These are phyloP conservation scores for Apiotrichum porosum DNA, from an alignment of 1,284 basidiomycete species.

Conservation along the genomic window DNA sequence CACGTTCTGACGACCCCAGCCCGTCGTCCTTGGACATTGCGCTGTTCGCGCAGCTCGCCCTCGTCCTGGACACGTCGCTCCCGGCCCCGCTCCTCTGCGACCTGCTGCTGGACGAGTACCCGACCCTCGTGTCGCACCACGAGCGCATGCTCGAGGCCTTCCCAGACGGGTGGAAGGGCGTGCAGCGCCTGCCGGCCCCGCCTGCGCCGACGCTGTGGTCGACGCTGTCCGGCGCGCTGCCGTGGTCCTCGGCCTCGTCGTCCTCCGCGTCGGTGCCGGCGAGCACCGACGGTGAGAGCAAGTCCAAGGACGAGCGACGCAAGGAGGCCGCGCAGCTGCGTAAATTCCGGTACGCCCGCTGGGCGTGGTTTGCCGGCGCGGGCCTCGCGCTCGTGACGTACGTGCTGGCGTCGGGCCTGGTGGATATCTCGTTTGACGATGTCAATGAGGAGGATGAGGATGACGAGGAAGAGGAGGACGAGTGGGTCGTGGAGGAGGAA, in stretches of 20 bases:
- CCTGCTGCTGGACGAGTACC: constrained; percentile 34
- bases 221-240: not conserved
- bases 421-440: constrained; percentile 28
- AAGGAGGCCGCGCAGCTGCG: constrained; percentile 24
- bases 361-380: constrained; percentile 40
- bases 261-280: not conserved
- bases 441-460: constrained; percentile 23
- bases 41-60: constrained; percentile 45
- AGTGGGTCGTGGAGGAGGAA: constrained; percentile 4
- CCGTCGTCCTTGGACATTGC: constrained; percentile 42
- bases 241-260: not conserved
- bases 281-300: not conserved
- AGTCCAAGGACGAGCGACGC: not conserved
- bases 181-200: constrained; percentile 5
- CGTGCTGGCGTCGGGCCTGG: constrained; percentile 33
- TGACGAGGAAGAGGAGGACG: constrained; percentile 18
- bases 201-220: not conserved
- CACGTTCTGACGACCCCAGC: constrained; percentile 20
- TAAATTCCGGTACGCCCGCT: constrained; percentile 31
- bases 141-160: constrained; percentile 28
- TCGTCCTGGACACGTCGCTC: constrained; percentile 40
- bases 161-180: constrained; percentile 13
- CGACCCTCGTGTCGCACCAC: constrained; percentile 34
- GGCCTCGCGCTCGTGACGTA: constrained; percentile 34
- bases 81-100: constrained; percentile 43